phyloP scores from a whole-genome alignment of 768 basidiomycete species.

The Melanogaster broomeanus region DNA sequence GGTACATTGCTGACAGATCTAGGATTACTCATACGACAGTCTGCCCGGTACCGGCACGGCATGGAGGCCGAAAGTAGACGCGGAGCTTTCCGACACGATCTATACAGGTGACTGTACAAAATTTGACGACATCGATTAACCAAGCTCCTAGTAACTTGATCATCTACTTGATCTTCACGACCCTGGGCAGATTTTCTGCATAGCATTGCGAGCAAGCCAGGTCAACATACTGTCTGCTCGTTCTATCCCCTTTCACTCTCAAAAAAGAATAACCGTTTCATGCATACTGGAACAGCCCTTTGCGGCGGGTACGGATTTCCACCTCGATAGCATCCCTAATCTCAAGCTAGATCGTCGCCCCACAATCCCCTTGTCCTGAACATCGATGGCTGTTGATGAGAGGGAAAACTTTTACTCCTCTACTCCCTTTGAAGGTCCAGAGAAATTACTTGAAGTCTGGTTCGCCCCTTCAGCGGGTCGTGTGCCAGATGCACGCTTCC shows the following conservation, averaged over 20 bases:
- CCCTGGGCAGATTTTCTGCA: conserved; percentile 15
- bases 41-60: neutral
- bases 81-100: conserved; percentile 15
- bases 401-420: conserved; percentile 28
- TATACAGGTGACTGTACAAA: conserved; percentile 26
- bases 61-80: neutral
- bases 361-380: neutral
- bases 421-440: conserved; percentile 87
- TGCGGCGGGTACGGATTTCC: conserved; percentile 38
- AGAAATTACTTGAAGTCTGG: conserved; percentile 97
- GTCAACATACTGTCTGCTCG: no score
- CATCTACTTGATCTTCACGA: conserved; percentile 12
- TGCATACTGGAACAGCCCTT: conserved; percentile 45
- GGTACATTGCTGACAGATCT: no score
- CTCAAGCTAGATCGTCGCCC: conserved; percentile 15
- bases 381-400: conserved; percentile 28
- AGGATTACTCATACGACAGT: no score
- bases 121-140: conserved; percentile 14
- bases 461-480: conserved; percentile 78
- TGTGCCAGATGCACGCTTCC: conserved; percentile 47
- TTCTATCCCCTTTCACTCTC: conserved; percentile 1
- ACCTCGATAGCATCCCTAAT: conserved; percentile 49
- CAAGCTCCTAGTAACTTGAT: conserved; percentile 3
- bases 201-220: conserved; percentile 13
- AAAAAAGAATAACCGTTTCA: conserved; percentile 33